These are phyloP conservation scores for Fusarium irregulare DNA, from an alignment of 2,329 filamentous ascomycete genomes.

Conservation along the genomic window DNA sequence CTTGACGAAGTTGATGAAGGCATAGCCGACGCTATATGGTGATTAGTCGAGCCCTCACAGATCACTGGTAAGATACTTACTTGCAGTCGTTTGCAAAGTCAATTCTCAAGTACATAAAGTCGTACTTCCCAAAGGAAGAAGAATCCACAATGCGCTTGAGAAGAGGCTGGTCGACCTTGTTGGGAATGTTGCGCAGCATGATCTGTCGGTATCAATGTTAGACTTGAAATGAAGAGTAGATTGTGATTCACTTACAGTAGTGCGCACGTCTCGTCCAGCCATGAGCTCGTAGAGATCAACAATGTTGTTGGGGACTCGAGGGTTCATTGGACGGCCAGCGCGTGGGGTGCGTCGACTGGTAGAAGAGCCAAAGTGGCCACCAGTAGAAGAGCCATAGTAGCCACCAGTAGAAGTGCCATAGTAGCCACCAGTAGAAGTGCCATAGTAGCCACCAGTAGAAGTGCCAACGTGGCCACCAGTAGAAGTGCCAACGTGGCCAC, in stretches of 20 bases:
- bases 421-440: background rate
- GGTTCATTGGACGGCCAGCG: background rate
- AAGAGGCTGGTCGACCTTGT: slow-evolving; percentile 82
- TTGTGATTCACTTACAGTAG: slow-evolving; percentile 67
- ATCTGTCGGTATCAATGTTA: slow-evolving; percentile 64
- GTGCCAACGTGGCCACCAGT: no score
- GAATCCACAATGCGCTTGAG: slow-evolving; percentile 84
- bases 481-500: background rate
- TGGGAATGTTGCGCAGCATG: slow-evolving; percentile 95
- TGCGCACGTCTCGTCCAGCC: slow-evolving; percentile 77
- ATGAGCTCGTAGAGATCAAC: slow-evolving; percentile 57
- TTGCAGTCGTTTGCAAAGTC: slow-evolving; percentile 88
- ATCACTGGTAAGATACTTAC: slow-evolving; percentile 59
- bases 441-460: no score
- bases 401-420: background rate
- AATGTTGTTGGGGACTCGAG: slow-evolving; percentile 61
- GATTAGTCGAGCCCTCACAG: slow-evolving; percentile 39
- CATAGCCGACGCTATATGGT: slow-evolving; percentile 83
- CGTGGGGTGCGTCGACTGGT: slow-evolving; percentile 35
- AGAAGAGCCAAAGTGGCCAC: slow-evolving; percentile 21
- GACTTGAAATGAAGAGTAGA: background rate
- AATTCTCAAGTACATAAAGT: slow-evolving; percentile 95
- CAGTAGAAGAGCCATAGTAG: slow-evolving; percentile 23
- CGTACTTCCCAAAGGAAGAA: slow-evolving; percentile 83
- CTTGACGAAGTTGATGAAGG: slow-evolving; percentile 90